Evolutionary conservation across 1,284 basidiomycete genomes (phyloP).

Genomic region (Meira nashicola): DNA sequence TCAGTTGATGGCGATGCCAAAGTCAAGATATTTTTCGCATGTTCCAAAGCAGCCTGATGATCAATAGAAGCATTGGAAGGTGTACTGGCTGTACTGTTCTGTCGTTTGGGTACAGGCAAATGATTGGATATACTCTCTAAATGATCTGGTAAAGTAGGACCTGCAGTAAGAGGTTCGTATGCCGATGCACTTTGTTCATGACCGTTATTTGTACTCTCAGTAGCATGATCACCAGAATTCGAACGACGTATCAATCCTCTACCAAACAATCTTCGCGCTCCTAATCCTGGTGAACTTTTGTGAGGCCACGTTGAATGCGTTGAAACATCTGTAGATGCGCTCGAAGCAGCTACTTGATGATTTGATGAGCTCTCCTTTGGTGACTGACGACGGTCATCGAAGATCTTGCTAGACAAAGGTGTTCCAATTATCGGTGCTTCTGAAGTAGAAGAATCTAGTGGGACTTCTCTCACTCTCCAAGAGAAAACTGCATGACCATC

Average conservation of each 20-base stretch:
- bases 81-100: neutral
- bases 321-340: neutral
- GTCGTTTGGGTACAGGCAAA: neutral
- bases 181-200: neutral
- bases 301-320: neutral
- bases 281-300: neutral
- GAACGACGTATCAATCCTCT: neutral
- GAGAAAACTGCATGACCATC: constrained; percentile 44
- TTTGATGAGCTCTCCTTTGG: neutral
- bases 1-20: neutral
- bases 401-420: too few species aligned
- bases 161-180: neutral
- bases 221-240: neutral
- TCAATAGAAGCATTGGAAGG: neutral
- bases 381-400: neutral
- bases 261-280: too few species aligned
- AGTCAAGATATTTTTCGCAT: neutral
- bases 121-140: neutral
- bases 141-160: neutral
- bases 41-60: neutral
- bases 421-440: constrained; percentile 9
- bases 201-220: too few species aligned
- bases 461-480: constrained; percentile 49
- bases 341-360: neutral
- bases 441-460: constrained; percentile 22